Conservation (phyloP, 2,329 filamentous ascomycete genomes). For the Zasmidium citrigriseum region DNA sequence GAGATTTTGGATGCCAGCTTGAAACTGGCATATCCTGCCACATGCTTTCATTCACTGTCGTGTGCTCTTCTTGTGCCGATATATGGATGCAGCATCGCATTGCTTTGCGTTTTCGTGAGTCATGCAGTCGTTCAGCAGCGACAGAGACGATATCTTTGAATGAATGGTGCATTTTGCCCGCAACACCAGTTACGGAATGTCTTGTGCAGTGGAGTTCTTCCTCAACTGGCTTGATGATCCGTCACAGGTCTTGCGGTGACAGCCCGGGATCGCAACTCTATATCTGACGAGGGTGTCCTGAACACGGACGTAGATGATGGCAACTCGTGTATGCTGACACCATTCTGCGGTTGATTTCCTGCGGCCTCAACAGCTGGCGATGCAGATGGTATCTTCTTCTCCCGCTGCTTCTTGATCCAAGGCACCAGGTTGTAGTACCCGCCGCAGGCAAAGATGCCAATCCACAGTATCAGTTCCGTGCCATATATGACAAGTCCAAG, state of each 20-base stretch:
- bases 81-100: too few relatives aligned
- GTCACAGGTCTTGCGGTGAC: background rate
- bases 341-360: conserved; percentile 3
- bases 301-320: conserved; percentile 67
- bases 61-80: too few relatives aligned
- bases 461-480: conserved; percentile 66
- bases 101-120: too few relatives aligned
- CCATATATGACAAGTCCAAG: conserved; percentile 68
- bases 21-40: too few relatives aligned
- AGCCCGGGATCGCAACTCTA: conserved; percentile 29
- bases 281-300: conserved; percentile 53
- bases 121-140: too few relatives aligned
- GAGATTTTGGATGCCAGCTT: too few relatives aligned
- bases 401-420: conserved; percentile 50
- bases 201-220: too few relatives aligned
- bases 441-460: conserved; percentile 66
- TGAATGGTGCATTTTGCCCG: too few relatives aligned
- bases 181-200: too few relatives aligned
- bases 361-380: too few relatives aligned
- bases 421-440: conserved; percentile 65
- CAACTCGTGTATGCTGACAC: conserved; percentile 49
- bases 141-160: too few relatives aligned
- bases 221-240: background rate
- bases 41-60: too few relatives aligned
- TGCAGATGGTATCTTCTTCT: conserved; percentile 3